These are phyloP conservation scores for Xylaria multiplex DNA, from an alignment of 2,329 filamentous ascomycete genomes.

Conservation along the genomic window DNA sequence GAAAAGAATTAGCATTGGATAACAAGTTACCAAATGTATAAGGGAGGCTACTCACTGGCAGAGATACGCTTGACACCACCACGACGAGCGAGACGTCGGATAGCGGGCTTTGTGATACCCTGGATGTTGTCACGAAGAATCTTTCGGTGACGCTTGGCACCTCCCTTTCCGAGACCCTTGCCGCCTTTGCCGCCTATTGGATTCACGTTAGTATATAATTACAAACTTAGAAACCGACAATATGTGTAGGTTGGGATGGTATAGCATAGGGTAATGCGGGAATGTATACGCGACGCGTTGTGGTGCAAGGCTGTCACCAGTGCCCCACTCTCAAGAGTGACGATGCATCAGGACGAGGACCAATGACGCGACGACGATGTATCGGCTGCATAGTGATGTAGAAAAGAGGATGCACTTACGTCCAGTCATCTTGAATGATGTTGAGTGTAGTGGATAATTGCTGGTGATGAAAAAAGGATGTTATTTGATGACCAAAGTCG, in stretches of 20 bases:
- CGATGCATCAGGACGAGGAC: slow-evolving; percentile 12
- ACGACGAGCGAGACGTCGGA: slow-evolving; percentile 98
- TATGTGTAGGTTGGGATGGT: slow-evolving; percentile 17
- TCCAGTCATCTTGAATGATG: slow-evolving; percentile 73
- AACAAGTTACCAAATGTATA: slow-evolving; percentile 26
- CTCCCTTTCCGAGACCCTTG: slow-evolving; percentile 97
- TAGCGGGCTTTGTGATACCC: slow-evolving; percentile 98
- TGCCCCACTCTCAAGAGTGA: slow-evolving; percentile 41
- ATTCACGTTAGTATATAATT: slow-evolving; percentile 56
- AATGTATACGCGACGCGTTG: slow-evolving; percentile 48
- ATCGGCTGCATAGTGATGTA: slow-evolving; percentile 20
- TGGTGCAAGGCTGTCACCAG: slow-evolving; percentile 26
- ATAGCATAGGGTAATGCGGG: slow-evolving; percentile 30
- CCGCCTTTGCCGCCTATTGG: slow-evolving; percentile 87
- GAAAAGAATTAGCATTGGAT: slow-evolving; percentile 16
- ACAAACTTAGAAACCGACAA: background rate
- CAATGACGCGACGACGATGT: slow-evolving; percentile 37
- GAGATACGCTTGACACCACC: slow-evolving; percentile 99
- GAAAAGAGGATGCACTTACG: slow-evolving; percentile 63
- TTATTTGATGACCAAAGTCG: slow-evolving; percentile 41
- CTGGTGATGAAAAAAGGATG: slow-evolving; percentile 44
- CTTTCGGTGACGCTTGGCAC: slow-evolving; percentile 99
- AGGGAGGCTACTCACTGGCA: slow-evolving; percentile 70
- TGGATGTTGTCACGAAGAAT: slow-evolving; percentile 99
- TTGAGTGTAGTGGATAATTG: slow-evolving; percentile 41